Conservation (phyloP, 2,329 filamentous ascomycete species). For the Immersiporthe knoxdaviesiana region DNA sequence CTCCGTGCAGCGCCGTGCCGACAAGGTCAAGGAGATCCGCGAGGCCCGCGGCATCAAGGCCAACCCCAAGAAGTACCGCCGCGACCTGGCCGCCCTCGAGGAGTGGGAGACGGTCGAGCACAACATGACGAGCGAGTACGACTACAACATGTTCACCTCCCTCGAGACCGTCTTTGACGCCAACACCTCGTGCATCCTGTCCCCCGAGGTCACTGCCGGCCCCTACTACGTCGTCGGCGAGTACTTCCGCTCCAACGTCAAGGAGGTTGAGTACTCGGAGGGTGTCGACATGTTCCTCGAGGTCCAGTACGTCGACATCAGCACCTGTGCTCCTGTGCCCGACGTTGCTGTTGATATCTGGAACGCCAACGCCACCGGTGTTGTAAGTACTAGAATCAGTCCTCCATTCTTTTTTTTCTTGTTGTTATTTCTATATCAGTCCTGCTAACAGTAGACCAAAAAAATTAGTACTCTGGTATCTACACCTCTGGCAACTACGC, state of each 20-base stretch:
- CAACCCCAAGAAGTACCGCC: conserved; percentile 39
- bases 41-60: conserved; percentile 41
- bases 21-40: conserved; percentile 44
- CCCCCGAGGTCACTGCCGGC: conserved; percentile 42
- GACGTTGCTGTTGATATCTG: conserved; percentile 49
- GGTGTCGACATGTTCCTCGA: conserved; percentile 47
- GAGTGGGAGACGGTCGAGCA: conserved; percentile 41
- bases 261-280: conserved; percentile 42
- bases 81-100: conserved; percentile 39
- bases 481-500: conserved; percentile 34
- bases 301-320: conserved; percentile 41
- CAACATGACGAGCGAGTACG: conserved; percentile 37
- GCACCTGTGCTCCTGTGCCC: conserved; percentile 49
- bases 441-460: conserved; percentile 33
- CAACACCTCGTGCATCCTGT: conserved; percentile 42
- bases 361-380: conserved; percentile 47
- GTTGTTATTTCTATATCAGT: too few species aligned
- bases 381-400: conserved; percentile 23
- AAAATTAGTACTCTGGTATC: conserved; percentile 42
- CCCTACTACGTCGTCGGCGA: conserved; percentile 48
- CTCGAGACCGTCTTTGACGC: conserved; percentile 40
- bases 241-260: conserved; percentile 49
- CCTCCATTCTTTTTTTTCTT: conserved; percentile 33
- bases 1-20: conserved; percentile 46
- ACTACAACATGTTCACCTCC: conserved; percentile 39